Base-by-base conservation (phyloP, 2,329 filamentous ascomycete species). In the Penicillium sp. region DNA sequence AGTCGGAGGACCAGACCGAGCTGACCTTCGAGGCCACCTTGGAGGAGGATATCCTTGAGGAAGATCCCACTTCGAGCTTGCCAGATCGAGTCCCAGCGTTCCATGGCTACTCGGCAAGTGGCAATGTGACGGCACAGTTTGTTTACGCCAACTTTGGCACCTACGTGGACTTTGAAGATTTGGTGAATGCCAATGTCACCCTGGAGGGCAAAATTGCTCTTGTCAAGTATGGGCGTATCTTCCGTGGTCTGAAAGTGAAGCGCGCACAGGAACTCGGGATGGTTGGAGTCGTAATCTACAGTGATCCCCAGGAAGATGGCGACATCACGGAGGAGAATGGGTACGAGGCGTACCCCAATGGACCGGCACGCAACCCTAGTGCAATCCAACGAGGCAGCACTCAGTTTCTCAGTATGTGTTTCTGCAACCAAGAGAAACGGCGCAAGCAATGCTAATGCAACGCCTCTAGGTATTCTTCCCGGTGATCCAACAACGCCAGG, bases 111-210 rank as follows among this genome's bases (percentile, higher is more conserved):
- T 94, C 88, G 3, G 89, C 89, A 4, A 90, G 76, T 45, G 91
- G 91, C 18, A 94, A 97, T 63, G 91, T 94, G 33, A 96, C 91
- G 0, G 88, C 81, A 2, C 79, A 81, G 10, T 93, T 87, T 51
- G 86, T 95, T 20, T 97, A 84, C 58, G 88, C 87, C 62, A 96
- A 96, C 66, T 94, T 93, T 58, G 91, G 90, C 36, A 93, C 86
- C 0, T 94, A 83, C 59, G 70, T 77, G 49, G 91, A 97, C 61
- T 97, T 83, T 51, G 84, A 93, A 54, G 88, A 94, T 49, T 75
- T 97, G 10, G 59, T 84, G 29, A 76, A 80, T 26, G 84, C 86
- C 25, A 87, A 88, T 50, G 68, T 96, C 41, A 81, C 78, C 42
- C 70, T 97, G 27, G 64, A 83, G 51, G 91, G 89, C 33, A 94